Evolutionary conservation across 2,329 filamentous ascomycete species (phyloP).

Genomic region (Aspergillus terreus): DNA sequence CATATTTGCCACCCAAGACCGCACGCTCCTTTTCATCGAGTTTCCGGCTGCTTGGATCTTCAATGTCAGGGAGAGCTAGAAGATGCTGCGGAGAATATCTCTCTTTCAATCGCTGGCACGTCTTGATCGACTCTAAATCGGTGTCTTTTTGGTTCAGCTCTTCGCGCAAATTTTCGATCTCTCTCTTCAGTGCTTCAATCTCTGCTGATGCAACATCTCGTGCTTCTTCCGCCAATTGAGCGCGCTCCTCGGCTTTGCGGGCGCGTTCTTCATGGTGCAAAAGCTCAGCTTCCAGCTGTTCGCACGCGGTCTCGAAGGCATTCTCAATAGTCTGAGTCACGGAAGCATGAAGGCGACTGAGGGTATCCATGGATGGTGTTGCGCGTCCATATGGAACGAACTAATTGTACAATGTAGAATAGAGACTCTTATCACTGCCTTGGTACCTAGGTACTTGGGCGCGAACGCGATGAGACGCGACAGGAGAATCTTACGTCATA

Average conservation of each 20-base stretch:
- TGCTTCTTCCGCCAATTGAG: constrained; percentile 17
- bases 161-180: constrained; percentile 18
- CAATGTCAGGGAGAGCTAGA: constrained; percentile 5
- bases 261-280: constrained; percentile 17
- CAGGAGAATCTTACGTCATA: background rate
- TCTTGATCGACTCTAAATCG: constrained; percentile 4
- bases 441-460: background rate
- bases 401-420: too few species aligned
- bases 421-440: too few species aligned
- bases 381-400: too few species aligned
- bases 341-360: constrained; percentile 28
- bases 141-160: constrained; percentile 17
- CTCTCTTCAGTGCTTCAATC: constrained; percentile 18
- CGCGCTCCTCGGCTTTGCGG: constrained; percentile 20
- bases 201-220: constrained; percentile 13
- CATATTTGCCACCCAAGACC: constrained; percentile 27
- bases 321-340: constrained; percentile 24
- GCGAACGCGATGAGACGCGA: background rate
- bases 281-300: constrained; percentile 21
- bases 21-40: constrained; percentile 14
- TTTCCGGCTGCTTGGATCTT: constrained; percentile 1
- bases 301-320: constrained; percentile 27
- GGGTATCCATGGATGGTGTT: constrained; percentile 25
- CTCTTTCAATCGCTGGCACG: constrained; percentile 18
- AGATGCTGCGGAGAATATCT: constrained; percentile 26